Base-by-base conservation (phyloP, 106 monocot species). In the Posidonia australis region DNA sequence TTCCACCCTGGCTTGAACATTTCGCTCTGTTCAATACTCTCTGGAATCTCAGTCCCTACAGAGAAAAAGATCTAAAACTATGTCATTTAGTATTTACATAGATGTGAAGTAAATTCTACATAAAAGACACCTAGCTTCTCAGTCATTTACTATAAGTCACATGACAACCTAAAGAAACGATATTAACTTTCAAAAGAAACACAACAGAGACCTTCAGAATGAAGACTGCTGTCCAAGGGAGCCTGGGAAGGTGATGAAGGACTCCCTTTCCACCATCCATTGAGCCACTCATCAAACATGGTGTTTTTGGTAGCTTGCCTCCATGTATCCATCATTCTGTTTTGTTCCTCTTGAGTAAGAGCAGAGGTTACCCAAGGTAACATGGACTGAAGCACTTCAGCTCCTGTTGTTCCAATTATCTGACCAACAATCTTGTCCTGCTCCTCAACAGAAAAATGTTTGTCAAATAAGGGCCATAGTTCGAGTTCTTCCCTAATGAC, bases 1-100 rank as follows among this genome's bases (percentile, higher is more conserved):
- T 91, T 91, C 98, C 98, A 99, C 13, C 98, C 98, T 65, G 98
- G 98, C 55, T 91, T 99, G 62, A 99, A 99, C 87, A 85, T 91
- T 69, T 91, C 84, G 57, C 24, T 81, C 54, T 83, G 91, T 30
- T 88, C 77, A 32, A 90, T 22, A 71, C 67, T 79, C 68, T 99
- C 91, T 72, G 79, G 90, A 54, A 74, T 67, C 32, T 85, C 87
- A 64, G 51, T 29, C 53, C 72, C 98, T 91, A 57, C 54, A 60
- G 24, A 67, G 46, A 28, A 69, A 61, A 5, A 26, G 27, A 44
- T 28, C n/a, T n/a, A 36, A 36, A 36, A 36, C 7, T 36, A 36
- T 36, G 7, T 36, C 36, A 36, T 17, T 53, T 26, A 21, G 13
- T 17, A 7, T 12, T 16, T 44, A 44, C 16, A 30, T 22, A 46